Base-by-base conservation (phyloP, 2,329 filamentous ascomycete genomes). In the Colletotrichum aenigma region DNA sequence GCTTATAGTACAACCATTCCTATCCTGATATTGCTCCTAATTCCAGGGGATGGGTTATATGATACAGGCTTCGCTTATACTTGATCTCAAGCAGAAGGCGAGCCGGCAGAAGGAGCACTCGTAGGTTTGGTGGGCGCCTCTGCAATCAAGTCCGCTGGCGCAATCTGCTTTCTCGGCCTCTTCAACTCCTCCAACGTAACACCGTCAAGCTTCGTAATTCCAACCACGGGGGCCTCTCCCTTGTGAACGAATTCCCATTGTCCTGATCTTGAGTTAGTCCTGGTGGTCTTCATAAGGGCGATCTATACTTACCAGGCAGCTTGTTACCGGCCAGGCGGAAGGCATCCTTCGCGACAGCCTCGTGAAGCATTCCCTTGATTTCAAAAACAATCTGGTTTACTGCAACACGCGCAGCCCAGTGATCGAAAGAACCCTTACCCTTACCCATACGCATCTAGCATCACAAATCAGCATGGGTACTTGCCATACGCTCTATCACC, bases 391-490 rank as follows among this genome's bases (percentile, higher is more conserved):
- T 92, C 84, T 97, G 95, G 86, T 94, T 98, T 67, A 98, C 95
- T 10, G 95, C 93, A 79, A 98, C 93, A 85, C 96, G 93, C 26
- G 94, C 92, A 6, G 96, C 96, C 97, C 97, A 99, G 83, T 98
- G 95, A 84, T 99, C 97, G 83, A 99, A 98, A 77, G 93, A 94
- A 80, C 97, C 97, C 85, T 99, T 99, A 86, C 97, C 97, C 87
- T 98, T 99, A 84, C 97, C 97, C 97, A 99, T 99, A 91, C 97
- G 94, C 84, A 95, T 94, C 92, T 93, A 78, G 8, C 62, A 69
- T 34, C 30, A 70, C 62, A 6, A 21, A 60, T 74, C 10, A 77
- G 70, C 38, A 66, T 30, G 6, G n/a, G 15, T 30, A 38, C 9
- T 6, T 30, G n/a, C 6, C 6, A 52, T 24, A 12, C 7, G 55